These are phyloP conservation scores for Chaetomiaceae sp. DNA, from an alignment of 2,329 filamentous ascomycete species.

Conservation along the genomic window DNA sequence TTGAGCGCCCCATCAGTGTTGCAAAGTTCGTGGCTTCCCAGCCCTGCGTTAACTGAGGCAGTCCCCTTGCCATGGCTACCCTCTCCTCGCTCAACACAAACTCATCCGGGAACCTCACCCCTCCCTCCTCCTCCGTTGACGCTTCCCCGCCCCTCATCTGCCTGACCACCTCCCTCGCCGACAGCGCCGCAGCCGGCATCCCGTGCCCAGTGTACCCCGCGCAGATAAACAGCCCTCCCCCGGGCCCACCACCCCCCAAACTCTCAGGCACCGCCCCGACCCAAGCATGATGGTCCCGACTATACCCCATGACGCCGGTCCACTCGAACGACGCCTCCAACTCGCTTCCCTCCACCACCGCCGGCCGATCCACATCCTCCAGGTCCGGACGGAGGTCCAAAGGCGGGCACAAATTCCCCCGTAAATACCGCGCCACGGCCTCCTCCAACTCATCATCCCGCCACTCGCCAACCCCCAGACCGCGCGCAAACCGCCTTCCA, in stretches of 20 bases:
- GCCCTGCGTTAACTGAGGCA: conserved; percentile 13
- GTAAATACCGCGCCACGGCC: conserved; percentile 53
- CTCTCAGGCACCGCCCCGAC: conserved; percentile 60
- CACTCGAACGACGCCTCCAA: conserved; percentile 59
- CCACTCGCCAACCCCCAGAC: conserved; percentile 40
- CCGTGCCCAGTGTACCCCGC: conserved; percentile 71
- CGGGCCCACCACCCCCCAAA: conserved; percentile 45
- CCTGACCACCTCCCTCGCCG: conserved; percentile 58
- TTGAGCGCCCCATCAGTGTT: conserved; percentile 4
- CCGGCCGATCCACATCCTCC: no score
- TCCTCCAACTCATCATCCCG: conserved; percentile 34
- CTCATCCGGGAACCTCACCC: conserved; percentile 14
- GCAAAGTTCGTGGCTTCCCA: conserved; percentile 16
- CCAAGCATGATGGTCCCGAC: conserved; percentile 64
- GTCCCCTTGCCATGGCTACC: conserved; percentile 12
- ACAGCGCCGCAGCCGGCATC: conserved; percentile 69
- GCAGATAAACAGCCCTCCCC: conserved; percentile 56
- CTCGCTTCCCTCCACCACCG: conserved; percentile 29
- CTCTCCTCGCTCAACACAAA: conserved; percentile 20
- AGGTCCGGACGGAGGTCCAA: conserved; percentile 44
- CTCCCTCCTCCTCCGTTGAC: neutral
- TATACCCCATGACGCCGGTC: conserved; percentile 79
- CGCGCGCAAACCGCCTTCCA: conserved; percentile 53
- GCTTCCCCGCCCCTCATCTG: conserved; percentile 44
- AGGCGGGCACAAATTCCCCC: conserved; percentile 38